Evolutionary conservation across 2,329 filamentous ascomycete species (phyloP), one percentile per base, ranked within the genome.

Genomic region (Ophiostoma sp.): DNA sequence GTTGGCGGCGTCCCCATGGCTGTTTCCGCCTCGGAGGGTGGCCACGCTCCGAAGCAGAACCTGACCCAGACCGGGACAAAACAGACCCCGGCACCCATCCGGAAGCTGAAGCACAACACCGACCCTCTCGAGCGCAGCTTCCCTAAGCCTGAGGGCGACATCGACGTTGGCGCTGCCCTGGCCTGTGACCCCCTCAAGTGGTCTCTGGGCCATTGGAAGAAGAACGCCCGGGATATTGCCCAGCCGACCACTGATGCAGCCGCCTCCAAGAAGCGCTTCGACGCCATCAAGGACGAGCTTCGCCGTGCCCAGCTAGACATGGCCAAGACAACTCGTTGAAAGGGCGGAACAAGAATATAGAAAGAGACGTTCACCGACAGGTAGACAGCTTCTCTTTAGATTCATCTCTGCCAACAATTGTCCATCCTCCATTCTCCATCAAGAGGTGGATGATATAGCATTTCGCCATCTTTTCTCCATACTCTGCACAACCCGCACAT

Each of bases 241-340:
- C 22, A 76, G 31, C 77, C 77, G 15, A 73, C 80, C 22, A 75
- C 79, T 50, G 78, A 80, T 73, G 80, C 82, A 52, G 79, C 79
- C 19, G 57, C 12, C 3, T 31, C 52, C 2, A 64, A 63, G 66
- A 79, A 78, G 74, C 82, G 84, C 63, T 81, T 88, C 52, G 85
- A 85, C 70, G 81, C 82, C 48, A 82, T 82, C 36, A 89, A 88
- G 82, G 80, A 78, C 74, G 82, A 86, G 45, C 80, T 88, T 19
- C 81, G 85, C 19, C 81, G 81, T 64, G 81, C 81, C 42, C 81
- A 82, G 71, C 78, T 77, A 33, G 75, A 78, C 55, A 73, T 79
- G 33, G 63, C 48, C n/a, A 72, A 72, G 50, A 61, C 61, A 28
- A 55, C 17, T 4, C 68, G 66, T 2, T 70, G 66, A 64, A 5